Conservation (phyloP, 164 flowering plant genomes). For the Nymphaea thermarum region DNA sequence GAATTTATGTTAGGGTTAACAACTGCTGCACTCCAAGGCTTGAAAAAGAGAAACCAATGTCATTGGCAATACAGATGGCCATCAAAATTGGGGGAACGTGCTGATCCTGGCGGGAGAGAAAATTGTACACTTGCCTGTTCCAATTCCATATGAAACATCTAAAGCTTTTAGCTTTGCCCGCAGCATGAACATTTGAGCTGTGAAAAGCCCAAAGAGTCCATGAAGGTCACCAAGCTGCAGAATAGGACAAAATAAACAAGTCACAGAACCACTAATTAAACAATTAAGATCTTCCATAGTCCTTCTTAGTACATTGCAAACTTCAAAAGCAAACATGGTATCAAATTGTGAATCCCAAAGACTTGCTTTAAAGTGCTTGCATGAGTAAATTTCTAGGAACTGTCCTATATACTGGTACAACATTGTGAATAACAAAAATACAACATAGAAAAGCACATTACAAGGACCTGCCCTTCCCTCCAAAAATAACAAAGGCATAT, state of each 20-base stretch:
- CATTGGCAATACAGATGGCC: background rate
- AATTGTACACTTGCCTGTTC: conserved; percentile 40
- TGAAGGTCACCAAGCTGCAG: background rate
- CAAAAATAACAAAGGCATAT: too few relatives aligned
- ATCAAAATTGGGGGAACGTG: background rate
- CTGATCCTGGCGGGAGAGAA: background rate
- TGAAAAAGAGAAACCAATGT: background rate
- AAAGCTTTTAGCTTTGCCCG: conserved; percentile 70
- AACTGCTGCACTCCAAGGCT: background rate
- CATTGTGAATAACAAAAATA: background rate
- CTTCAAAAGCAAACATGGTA: background rate
- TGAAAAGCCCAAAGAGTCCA: conserved; percentile 71
- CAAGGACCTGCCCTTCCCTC: too few relatives aligned
- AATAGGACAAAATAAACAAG: background rate
- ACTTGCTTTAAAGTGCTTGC: too few relatives aligned
- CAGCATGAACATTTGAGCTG: conserved; percentile 60
- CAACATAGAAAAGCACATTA: too few relatives aligned
- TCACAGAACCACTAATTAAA: background rate
- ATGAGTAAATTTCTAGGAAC: too few relatives aligned
- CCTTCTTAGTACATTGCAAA: background rate
- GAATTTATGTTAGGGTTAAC: background rate
- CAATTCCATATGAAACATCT: conserved; percentile 66
- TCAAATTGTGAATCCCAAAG: background rate
- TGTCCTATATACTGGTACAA: background rate
- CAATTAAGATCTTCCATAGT: background rate